A percentile compares a stretch with the other conserved stretches of the same genome.
Conservation (phyloP, 306 rosid species). For the Alnus glutinosa region DNA sequence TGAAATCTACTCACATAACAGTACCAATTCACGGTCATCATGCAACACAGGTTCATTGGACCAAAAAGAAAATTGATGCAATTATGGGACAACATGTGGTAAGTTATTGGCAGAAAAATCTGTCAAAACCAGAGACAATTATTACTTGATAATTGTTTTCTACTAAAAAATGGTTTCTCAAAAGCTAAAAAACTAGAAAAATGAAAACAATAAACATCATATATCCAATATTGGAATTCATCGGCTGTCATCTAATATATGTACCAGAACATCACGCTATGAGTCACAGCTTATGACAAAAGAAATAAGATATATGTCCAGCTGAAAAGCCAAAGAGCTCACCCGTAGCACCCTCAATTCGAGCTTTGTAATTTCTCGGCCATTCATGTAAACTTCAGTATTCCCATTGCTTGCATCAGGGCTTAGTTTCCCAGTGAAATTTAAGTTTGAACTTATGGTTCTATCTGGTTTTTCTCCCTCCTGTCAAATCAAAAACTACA, state of each 20-base stretch:
- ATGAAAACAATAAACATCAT: background rate
- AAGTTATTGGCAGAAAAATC: background rate
- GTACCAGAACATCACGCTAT: slow-evolving; percentile 10
- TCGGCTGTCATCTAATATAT: background rate
- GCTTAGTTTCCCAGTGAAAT: slow-evolving; percentile 79
- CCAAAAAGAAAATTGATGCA: background rate
- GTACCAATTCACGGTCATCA: background rate
- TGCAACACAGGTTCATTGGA: background rate
- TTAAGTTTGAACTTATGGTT: slow-evolving; percentile 87
- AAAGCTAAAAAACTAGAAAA: background rate
- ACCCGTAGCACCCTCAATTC: slow-evolving; percentile 94
- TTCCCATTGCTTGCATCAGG: slow-evolving; percentile 86
- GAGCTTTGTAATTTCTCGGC: slow-evolving; percentile 93
- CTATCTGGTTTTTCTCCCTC: slow-evolving; percentile 95
- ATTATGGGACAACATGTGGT: background rate
- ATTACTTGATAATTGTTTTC: background rate
- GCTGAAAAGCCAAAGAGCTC: slow-evolving; percentile 30
- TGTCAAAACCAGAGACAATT: background rate
- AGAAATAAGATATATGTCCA: slow-evolving; percentile 8
- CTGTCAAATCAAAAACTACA: slow-evolving; percentile 49
- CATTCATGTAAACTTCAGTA: slow-evolving; percentile 91
- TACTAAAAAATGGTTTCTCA: background rate
- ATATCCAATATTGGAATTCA: background rate
- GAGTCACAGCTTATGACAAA: slow-evolving; percentile 20
- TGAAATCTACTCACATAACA: background rate